These are phyloP conservation scores for Saccharomyces hybrid DNA, from an alignment of 1,139 yeast species.

Conservation along the genomic window DNA sequence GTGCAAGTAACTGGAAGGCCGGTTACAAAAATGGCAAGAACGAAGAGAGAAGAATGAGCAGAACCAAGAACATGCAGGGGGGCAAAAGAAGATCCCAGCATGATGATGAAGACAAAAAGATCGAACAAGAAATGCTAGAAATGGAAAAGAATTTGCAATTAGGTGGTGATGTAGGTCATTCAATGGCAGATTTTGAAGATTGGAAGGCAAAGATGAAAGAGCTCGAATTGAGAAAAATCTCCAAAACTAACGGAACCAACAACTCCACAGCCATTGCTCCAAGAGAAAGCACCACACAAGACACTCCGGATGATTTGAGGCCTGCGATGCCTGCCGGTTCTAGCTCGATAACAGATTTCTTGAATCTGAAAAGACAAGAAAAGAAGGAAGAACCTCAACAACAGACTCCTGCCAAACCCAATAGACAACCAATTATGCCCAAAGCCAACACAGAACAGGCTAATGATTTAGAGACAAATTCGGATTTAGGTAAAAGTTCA, in stretches of 20 bases:
- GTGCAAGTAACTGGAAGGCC: constrained; percentile 5
- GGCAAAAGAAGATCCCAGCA: constrained; percentile 1
- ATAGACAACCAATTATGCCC: neutral
- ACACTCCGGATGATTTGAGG: constrained; percentile 57
- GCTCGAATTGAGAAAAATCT: constrained; percentile 47
- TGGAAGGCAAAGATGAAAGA: constrained; percentile 60
- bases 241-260: constrained; percentile 42
- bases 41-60: constrained; percentile 6
- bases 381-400: constrained; percentile 3
- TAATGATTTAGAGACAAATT: neutral
- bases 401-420: constrained; percentile 7
- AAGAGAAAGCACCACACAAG: neutral
- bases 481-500: constrained; percentile 12
- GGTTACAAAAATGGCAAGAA: constrained; percentile 11
- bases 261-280: neutral
- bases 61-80: neutral
- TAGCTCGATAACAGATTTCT: constrained; percentile 28
- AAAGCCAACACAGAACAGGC: neutral
- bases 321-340: constrained; percentile 36
- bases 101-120: constrained; percentile 5
- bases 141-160: constrained; percentile 9
- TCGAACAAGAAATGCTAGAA: constrained; percentile 16
- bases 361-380: constrained; percentile 16
- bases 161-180: constrained; percentile 37
- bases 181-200: constrained; percentile 64